phyloP scores from a whole-genome alignment of 179 eudicot genomes.

The Silene vulgaris region DNA sequence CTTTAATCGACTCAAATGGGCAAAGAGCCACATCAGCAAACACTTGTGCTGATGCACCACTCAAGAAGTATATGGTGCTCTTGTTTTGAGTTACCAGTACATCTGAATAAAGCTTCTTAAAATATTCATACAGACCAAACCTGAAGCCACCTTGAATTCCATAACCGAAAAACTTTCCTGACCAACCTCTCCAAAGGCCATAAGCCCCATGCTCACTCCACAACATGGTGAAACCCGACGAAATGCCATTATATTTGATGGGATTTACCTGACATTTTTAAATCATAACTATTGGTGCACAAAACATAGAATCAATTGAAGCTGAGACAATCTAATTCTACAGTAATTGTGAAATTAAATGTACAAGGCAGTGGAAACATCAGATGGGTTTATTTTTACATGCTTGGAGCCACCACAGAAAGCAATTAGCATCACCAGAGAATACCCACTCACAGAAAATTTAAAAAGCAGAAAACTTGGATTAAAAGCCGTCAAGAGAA shows the following conservation, averaged over 20 bases:
- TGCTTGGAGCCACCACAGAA: neutral
- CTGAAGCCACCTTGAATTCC: slow-evolving; percentile 82
- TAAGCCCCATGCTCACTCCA: slow-evolving; percentile 71
- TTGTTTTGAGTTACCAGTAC: slow-evolving; percentile 52
- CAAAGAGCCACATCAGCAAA: slow-evolving; percentile 82
- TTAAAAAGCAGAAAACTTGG: neutral
- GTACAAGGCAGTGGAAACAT: slow-evolving; percentile 7
- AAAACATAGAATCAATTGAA: neutral
- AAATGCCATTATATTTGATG: slow-evolving; percentile 55
- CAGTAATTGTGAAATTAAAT: neutral
- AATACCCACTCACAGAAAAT: neutral
- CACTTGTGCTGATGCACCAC: slow-evolving; percentile 93
- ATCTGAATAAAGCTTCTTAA: slow-evolving; percentile 70
- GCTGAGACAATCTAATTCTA: neutral
- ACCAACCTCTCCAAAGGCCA: slow-evolving; percentile 93
- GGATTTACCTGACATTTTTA: slow-evolving; percentile 55
- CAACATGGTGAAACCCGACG: slow-evolving; percentile 54
- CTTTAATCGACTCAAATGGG: slow-evolving; percentile 84
- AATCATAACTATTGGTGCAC: slow-evolving; percentile 10
- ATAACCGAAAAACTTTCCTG: slow-evolving; percentile 77
- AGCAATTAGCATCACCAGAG: neutral
- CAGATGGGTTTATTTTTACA: neutral
- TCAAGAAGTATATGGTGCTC: slow-evolving; percentile 61
- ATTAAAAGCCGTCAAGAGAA: neutral
- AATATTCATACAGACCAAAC: slow-evolving; percentile 84